phyloP scores from a whole-genome alignment of 2,329 filamentous ascomycete species.

The Paraconiothyrium brasiliense region DNA sequence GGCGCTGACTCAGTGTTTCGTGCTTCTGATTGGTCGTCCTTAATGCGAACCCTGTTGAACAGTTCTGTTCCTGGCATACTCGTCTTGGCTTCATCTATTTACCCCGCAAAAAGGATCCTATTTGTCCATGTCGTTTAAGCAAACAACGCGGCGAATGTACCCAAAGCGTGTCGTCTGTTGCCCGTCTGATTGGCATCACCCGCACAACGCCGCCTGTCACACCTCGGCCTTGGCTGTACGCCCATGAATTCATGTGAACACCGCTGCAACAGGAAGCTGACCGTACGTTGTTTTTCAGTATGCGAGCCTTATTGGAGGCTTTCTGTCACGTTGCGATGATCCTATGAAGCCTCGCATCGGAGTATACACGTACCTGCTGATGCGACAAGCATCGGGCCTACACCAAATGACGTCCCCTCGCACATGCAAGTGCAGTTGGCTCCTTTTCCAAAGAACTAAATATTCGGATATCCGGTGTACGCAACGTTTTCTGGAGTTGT shows the following conservation, averaged over 20 bases:
- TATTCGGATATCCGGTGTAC: not conserved
- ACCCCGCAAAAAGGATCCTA: conserved; percentile 6
- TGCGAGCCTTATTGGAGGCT: conserved; percentile 1
- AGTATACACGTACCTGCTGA: not conserved
- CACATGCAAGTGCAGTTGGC: not conserved
- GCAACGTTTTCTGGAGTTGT: not conserved
- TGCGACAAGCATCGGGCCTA: not conserved
- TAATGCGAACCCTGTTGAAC: not conserved
- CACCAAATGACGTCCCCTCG: not conserved
- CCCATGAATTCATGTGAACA: conserved; percentile 6
- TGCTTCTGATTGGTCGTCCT: not conserved
- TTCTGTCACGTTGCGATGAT: conserved; percentile 21
- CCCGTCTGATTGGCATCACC: not conserved
- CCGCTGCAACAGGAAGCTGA: not conserved
- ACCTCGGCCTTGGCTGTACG: conserved; percentile 2
- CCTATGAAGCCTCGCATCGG: conserved; percentile 20
- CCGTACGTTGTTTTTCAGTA: not conserved
- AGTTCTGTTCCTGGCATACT: not conserved
- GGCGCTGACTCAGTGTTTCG: not conserved
- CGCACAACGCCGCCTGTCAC: not conserved
- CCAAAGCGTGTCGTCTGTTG: not conserved
- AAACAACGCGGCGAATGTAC: not conserved
- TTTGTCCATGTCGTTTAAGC: conserved; percentile 2
- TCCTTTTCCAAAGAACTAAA: not conserved
- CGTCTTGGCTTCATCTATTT: conserved; percentile 1